Evolutionary conservation across 2,329 filamentous ascomycete species (phyloP).

Genomic region (Aspergillus udagawae): DNA sequence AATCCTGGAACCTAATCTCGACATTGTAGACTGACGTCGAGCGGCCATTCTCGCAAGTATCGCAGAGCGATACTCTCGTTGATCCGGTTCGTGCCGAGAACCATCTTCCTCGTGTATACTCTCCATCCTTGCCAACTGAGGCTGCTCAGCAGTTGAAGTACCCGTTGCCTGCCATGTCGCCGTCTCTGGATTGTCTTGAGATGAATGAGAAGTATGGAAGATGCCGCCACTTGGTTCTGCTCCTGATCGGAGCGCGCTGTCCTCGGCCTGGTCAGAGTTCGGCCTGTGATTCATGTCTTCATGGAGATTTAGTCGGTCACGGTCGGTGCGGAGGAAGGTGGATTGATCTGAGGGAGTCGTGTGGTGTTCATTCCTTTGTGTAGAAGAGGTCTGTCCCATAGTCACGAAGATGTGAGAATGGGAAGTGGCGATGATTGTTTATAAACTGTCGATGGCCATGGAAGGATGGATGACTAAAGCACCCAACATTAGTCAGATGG

Average conservation of each 20-base stretch:
- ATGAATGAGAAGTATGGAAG: constrained; percentile 11
- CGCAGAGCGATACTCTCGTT: constrained; percentile 29
- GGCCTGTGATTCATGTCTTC: constrained; percentile 32
- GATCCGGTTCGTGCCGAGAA: constrained; percentile 28
- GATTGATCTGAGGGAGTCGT: constrained; percentile 20
- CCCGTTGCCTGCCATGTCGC: constrained; percentile 20
- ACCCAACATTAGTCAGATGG: constrained; percentile 18
- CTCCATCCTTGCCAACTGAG: constrained; percentile 20
- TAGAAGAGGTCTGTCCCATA: constrained; percentile 44
- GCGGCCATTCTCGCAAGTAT: constrained; percentile 33
- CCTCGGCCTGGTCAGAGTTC: constrained; percentile 24
- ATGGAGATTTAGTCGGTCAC: constrained; percentile 26
- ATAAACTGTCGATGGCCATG: constrained; percentile 29
- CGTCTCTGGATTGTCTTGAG: constrained; percentile 6
- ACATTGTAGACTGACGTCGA: constrained; percentile 46
- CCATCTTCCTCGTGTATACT: constrained; percentile 36
- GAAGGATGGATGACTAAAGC: constrained; percentile 21
- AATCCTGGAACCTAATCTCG: constrained; percentile 45
- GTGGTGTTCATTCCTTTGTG: constrained; percentile 34
- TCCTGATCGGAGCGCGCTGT: constrained; percentile 13
- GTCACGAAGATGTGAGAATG: constrained; percentile 22
- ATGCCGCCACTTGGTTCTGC: constrained; percentile 13
- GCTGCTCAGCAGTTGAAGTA: constrained; percentile 8
- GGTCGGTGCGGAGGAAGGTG: constrained; percentile 16
- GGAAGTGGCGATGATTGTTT: constrained; percentile 20